Base-by-base conservation (phyloP, 768 basidiomycete genomes). In the Exidia glandulosa region DNA sequence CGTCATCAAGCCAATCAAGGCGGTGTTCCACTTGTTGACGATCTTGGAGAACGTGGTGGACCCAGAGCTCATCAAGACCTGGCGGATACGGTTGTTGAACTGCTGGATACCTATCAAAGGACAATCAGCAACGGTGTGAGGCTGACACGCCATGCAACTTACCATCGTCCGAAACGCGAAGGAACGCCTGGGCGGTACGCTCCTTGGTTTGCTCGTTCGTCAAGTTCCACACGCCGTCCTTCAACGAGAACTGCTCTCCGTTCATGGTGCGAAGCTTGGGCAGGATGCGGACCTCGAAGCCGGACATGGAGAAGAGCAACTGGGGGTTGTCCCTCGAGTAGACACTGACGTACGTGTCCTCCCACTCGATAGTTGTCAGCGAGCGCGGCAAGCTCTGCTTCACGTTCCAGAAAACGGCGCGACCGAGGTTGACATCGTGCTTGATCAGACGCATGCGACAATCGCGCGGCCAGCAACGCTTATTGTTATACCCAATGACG, bases 331-430 rank as follows among this genome's bases (percentile, higher is more conserved):
- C 89, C 71, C 90, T 90, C 7, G 94, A 97, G 74, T 90, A 99
- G 52, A 98, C 95, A 60, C 92, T 94, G 65, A 93, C 91, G 67
- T 94, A 94, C 0, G 94, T 94, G 69, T 97, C 94, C 63, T 98
- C 95, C 96, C 96, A 98, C 68, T 97, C 96, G 68, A 99, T 98
- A 0, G 96, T 97, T 0, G 96, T 98, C 63, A 99, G 75, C 16
- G 95, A 96, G 55, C 96, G 79, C 0, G 96, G 96, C 29, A 99
- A 73, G 65, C 90, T 90, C 72, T 97, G 94, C 76, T 97, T 96
- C 72, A 98, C 91, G 69, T 99, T 98, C 96, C 95, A 99, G 75
- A 96, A 98, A 9, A 97, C 96, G 2, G 96, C 96, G 62, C 96
- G 83, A 25, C 95, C 96, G 50, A 99, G 79, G 73, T 99, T 98